phyloP scores from a whole-genome alignment of 805 yeast species.

The Schwanniomyces vanrijiae region DNA sequence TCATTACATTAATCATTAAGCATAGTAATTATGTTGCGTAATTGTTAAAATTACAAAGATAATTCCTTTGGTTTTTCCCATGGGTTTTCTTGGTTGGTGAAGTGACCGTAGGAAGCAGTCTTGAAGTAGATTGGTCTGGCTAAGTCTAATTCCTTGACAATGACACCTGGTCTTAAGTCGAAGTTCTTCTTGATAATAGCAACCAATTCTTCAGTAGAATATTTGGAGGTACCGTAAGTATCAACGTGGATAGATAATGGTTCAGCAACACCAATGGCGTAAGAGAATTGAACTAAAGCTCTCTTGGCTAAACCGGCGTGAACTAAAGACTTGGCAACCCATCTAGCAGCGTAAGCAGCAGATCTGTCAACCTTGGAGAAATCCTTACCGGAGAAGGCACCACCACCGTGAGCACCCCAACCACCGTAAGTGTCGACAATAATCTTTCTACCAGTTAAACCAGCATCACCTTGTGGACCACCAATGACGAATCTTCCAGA shows the following conservation, averaged over 20 bases:
- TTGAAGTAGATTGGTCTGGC: constrained; percentile 99
- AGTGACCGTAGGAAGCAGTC: constrained; percentile 99
- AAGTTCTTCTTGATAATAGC: constrained; percentile 90
- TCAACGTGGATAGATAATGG: constrained; percentile 97
- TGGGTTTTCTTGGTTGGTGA: constrained; percentile 97
- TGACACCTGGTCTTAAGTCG: constrained; percentile 98
- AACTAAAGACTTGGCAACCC: constrained; percentile 99
- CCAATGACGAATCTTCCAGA: constrained; percentile 99
- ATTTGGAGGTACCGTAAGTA: constrained; percentile 95
- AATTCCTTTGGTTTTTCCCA: constrained; percentile 97
- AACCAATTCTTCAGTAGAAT: constrained; percentile 86
- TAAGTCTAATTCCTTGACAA: constrained; percentile 93
- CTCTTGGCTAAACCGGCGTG: constrained; percentile 94
- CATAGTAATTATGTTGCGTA: constrained; percentile 11
- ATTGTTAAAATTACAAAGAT: constrained; percentile 44
- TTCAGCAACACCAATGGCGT: constrained; percentile 99
- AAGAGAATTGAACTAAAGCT: constrained; percentile 96
- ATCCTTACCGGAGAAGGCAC: constrained; percentile 99
- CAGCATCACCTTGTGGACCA: constrained; percentile 99
- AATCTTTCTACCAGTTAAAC: constrained; percentile 98
- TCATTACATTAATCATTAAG: constrained; percentile 45
- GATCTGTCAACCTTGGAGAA: constrained; percentile 99
- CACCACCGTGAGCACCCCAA: constrained; percentile 99
- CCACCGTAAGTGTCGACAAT: constrained; percentile 99
- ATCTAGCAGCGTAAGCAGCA: constrained; percentile 99